A percentile compares a stretch with the other conserved stretches of the same genome.
Conservation (phyloP, 306 rosid genomes). For the Prunus fruticosa region DNA sequence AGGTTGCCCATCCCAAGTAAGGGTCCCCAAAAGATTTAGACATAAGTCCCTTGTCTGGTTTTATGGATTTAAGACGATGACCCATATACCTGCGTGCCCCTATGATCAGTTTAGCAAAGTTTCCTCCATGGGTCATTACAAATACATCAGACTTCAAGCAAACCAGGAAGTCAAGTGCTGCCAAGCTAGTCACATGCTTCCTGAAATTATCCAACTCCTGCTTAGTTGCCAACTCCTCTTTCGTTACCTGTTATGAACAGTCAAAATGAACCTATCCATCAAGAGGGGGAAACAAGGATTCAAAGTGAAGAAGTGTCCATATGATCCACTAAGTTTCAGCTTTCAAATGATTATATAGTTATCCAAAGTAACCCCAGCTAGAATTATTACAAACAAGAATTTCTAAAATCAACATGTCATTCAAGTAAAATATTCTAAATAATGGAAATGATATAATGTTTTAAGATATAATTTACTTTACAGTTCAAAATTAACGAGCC, state of each 20-base stretch:
- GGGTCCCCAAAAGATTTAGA: conserved; percentile 99
- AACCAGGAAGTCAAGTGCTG: conserved; percentile 96
- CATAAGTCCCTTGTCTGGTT: conserved; percentile 98
- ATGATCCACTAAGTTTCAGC: neutral
- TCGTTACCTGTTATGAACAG: conserved; percentile 62
- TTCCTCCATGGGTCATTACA: conserved; percentile 99
- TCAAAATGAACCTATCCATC: conserved; percentile 1
- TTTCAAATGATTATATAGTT: neutral
- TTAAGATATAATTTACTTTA: neutral
- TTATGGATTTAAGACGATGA: conserved; percentile 84
- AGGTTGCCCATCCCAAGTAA: conserved; percentile 96
- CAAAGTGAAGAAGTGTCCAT: neutral
- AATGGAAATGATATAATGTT: neutral
- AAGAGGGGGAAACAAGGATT: conserved; percentile 3
- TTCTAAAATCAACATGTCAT: neutral
- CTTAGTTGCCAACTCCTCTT: conserved; percentile 88
- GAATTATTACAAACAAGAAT: neutral
- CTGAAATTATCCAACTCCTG: conserved; percentile 83
- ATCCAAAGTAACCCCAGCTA: neutral
- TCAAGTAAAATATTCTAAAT: neutral
- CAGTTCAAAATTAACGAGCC: neutral
- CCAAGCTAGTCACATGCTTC: conserved; percentile 97
- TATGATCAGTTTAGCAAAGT: conserved; percentile 92
- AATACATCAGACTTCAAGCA: conserved; percentile 98
- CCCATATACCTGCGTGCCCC: conserved; percentile 99